Percentiles rank a stretch among this genome's conserved stretches.
These are phyloP conservation scores for Nyssa sinensis DNA, from an alignment of 148 eudicot genomes.

Conservation along the genomic window DNA sequence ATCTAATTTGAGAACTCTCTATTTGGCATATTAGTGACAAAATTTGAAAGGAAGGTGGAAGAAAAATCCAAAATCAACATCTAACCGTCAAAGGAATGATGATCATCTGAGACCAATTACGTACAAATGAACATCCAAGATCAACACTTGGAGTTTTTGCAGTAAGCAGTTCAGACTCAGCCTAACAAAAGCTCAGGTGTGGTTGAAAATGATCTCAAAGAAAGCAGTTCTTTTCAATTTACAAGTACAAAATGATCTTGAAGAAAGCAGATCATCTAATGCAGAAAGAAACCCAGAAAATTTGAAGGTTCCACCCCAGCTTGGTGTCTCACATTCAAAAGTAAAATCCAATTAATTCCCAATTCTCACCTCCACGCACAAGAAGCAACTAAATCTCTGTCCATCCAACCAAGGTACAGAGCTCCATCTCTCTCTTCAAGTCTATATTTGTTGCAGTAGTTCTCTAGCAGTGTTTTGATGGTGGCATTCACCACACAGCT, in stretches of 20 bases:
- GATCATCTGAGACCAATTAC: too few species aligned
- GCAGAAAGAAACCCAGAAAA: background rate
- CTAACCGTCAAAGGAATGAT: too few species aligned
- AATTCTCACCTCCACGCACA: slow-evolving; percentile 62
- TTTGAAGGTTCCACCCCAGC: background rate
- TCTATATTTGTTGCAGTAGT: slow-evolving; percentile 49
- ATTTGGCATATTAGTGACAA: too few species aligned
- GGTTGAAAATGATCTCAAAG: background rate
- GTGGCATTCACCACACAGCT: slow-evolving; percentile 62
- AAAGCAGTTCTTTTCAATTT: background rate
- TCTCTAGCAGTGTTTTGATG: slow-evolving; percentile 47
- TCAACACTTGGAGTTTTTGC: too few species aligned
- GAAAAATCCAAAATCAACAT: too few species aligned
- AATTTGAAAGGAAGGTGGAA: too few species aligned
- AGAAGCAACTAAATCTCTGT: slow-evolving; percentile 63
- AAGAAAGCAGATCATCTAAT: background rate
- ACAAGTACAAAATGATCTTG: background rate
- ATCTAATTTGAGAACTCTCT: too few species aligned
- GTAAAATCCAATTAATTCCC: background rate
- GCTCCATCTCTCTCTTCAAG: slow-evolving; percentile 71
- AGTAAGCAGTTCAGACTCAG: too few species aligned
- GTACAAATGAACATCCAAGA: too few species aligned
- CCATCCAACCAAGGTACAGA: slow-evolving; percentile 73
- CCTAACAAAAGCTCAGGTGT: too few species aligned
- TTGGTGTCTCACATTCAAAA: background rate